phyloP scores from a whole-genome alignment of 106 monocot genomes.

The Iris macrosiphon region DNA sequence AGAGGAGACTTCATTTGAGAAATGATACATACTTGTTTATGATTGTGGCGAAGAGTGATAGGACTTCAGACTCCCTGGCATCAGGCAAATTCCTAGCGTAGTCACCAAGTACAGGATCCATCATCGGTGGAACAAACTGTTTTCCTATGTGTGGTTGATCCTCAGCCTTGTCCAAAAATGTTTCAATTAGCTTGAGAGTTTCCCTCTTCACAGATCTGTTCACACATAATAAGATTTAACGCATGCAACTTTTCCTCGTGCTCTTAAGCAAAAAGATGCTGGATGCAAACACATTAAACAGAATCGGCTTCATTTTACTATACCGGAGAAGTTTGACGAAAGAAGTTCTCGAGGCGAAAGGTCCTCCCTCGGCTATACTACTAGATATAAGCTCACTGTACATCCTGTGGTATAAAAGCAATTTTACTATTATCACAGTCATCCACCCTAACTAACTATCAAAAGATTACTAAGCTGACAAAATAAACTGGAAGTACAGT shows the following conservation, averaged over 20 bases:
- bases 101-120: slow-evolving; percentile 96
- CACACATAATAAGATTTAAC: neutral
- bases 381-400: slow-evolving; percentile 98
- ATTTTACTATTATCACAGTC: too few species aligned
- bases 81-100: slow-evolving; percentile 99
- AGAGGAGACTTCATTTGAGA: neutral
- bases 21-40: slow-evolving; percentile 59
- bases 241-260: neutral
- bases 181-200: slow-evolving; percentile 93
- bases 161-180: slow-evolving; percentile 97
- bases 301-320: too few species aligned
- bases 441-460: too few species aligned
- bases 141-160: slow-evolving; percentile 84
- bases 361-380: slow-evolving; percentile 93
- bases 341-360: slow-evolving; percentile 92
- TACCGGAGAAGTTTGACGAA: slow-evolving; percentile 91
- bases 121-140: slow-evolving; percentile 99
- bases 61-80: slow-evolving; percentile 98
- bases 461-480: too few species aligned
- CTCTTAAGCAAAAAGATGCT: too few species aligned
- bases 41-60: slow-evolving; percentile 92
- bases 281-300: too few species aligned
- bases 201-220: slow-evolving; percentile 97
- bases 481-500: neutral
- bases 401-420: slow-evolving; percentile 58